Conservation (phyloP, 73 alveolate genomes). For the Paramecium pentaurelia region DNA sequence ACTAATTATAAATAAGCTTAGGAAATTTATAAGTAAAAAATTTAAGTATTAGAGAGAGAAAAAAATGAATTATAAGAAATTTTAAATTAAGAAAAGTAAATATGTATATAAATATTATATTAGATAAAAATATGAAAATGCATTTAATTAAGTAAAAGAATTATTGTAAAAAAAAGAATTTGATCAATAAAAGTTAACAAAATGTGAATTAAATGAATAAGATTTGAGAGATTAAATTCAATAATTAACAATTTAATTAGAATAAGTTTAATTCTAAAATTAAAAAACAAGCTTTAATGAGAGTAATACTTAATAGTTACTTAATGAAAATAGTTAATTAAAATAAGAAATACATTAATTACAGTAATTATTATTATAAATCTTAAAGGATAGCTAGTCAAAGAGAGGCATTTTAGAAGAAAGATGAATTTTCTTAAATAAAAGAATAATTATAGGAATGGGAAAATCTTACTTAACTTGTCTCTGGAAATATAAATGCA, state of each 20-base stretch:
- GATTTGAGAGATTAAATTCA: background rate
- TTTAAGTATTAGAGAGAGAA: background rate
- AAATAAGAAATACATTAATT: background rate
- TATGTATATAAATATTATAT: background rate
- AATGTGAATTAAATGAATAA: background rate
- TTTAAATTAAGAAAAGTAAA: background rate
- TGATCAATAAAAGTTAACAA: background rate
- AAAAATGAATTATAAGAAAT: background rate
- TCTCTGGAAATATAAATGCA: background rate
- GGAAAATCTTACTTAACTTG: background rate
- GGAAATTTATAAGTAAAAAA: background rate
- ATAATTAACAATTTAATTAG: background rate
- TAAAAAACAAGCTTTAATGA: background rate
- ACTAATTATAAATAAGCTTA: background rate
- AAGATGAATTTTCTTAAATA: background rate
- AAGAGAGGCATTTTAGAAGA: background rate
- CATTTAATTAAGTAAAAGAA: background rate
- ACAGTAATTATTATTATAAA: background rate
- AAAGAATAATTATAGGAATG: background rate
- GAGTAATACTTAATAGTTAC: background rate
- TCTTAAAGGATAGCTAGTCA: background rate
- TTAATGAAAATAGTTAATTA: background rate
- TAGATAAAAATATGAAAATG: background rate
- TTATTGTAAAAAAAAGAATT: background rate
- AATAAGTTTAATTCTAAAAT: background rate